Base-by-base conservation (phyloP, 1,139 yeast genomes). In the Protomyces inouyei region DNA sequence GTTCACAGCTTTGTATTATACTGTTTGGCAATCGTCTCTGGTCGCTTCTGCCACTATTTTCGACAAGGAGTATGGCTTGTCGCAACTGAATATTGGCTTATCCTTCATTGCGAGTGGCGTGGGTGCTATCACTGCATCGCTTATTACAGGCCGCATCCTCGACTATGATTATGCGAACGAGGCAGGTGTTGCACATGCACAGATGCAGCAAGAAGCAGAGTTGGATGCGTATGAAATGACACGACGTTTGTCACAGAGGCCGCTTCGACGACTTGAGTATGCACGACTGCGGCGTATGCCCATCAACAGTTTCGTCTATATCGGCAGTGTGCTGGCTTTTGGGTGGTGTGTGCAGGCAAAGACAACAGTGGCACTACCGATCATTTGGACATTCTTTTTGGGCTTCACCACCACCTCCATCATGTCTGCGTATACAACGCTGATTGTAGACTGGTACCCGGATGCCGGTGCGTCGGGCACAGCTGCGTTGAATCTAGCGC, bases 291-390 rank as follows among this genome's bases (percentile, higher is more conserved):
- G 38, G 21, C 52, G 64, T 12, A 35, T 52, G 51, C 59, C 59
- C 12, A 12, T 6, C 35, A 54, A 52, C 45, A 21, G 46, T 1
- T 73, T 85, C 28, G 80, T 83, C 18, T 77, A 88, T 67, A 91
- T 92, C 21, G 78, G 84, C 55, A 80, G 89, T 0, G 78, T 88
- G 66, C 87, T 88, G 75, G 88, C 95, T 93, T 79, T 87, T 67
- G 95, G 87, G 14, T 88, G 95, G 95, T 81, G 92, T 2, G 82
- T 88, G 14, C 80, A 83, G 71, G 66, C 67, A 12, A 68, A 72
- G 8, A 84, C 88, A 35, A 93, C 86, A 73, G 87, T 92, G 91
- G 85, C 87, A 79, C 88, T 84, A 9, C 91, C 95, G 16, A 77
- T 85, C 36, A 83, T 86, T 36, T 40, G 73, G 70, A 3, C 70